phyloP scores from a whole-genome alignment of 768 basidiomycete species.

The Macrolepiota albuminosa region DNA sequence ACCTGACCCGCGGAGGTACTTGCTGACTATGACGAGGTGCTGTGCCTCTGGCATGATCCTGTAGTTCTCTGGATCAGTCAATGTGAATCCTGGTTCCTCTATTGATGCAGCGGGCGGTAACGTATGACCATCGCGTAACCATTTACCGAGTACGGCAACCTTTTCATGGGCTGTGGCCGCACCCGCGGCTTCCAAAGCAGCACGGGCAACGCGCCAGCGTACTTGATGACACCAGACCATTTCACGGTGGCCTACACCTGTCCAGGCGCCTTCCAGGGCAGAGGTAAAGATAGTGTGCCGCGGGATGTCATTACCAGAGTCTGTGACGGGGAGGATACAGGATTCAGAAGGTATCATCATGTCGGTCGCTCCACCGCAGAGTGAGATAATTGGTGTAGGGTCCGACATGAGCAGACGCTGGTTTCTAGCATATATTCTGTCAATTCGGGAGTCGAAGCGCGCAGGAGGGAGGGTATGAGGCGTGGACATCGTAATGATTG shows the following conservation, averaged over 20 bases:
- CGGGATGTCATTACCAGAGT: constrained; percentile 25
- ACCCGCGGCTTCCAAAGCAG: constrained; percentile 64
- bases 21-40: constrained; percentile 36
- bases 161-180: constrained; percentile 22
- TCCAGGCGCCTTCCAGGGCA: constrained; percentile 88
- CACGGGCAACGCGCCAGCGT: constrained; percentile 81
- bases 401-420: constrained; percentile 33
- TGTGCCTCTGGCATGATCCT: constrained; percentile 31
- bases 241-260: constrained; percentile 90
- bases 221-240: constrained; percentile 99
- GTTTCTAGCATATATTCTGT: constrained; percentile 60
- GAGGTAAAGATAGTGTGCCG: constrained; percentile 77
- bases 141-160: constrained; percentile 46
- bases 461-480: constrained; percentile 88
- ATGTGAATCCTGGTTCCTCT: constrained; percentile 14
- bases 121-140: constrained; percentile 62
- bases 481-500: constrained; percentile 94
- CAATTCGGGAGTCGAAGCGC: constrained; percentile 78
- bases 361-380: constrained; percentile 92
- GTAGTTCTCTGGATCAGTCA: constrained; percentile 23
- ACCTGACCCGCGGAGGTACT: constrained; percentile 30
- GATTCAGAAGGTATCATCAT: constrained; percentile 90
- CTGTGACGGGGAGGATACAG: constrained; percentile 52
- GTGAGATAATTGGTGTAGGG: constrained; percentile 68
- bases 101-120: constrained; percentile 27